Base-by-base conservation (phyloP, 2,329 filamentous ascomycete genomes). In the Colletotrichum sp. region DNA sequence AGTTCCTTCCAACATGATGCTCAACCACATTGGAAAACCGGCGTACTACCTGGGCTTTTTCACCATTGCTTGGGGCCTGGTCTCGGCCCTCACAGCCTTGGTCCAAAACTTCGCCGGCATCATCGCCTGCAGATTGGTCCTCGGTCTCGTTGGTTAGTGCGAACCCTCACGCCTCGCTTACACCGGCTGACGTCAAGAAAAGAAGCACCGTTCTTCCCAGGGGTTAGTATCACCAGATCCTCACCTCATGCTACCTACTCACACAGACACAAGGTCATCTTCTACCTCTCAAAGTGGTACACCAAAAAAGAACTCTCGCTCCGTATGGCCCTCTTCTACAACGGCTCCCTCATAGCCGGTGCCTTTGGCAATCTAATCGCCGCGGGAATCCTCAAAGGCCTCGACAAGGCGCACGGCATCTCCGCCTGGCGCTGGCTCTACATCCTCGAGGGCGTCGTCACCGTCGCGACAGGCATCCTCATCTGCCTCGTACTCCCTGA, bases 391-490 rank as follows among this genome's bases (percentile, higher is more conserved):
- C 82, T 83, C 84, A 8, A 82, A 88, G 52, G 86, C 88, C 30
- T 85, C 85, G 8, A 81, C 79, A 25, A 82, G 19, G 60, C 67
- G 6, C 83, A 83, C 59, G 86, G 87, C 2, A 82, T 89, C 15
- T 79, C 81, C 9, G 87, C 87, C 6, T 89, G 87, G 87, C 81
- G 86, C 73, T 89, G 87, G 87, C 78, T 88, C 3, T 89, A 88
- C 77, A 85, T 87, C 65, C 79, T 84, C 11, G 85, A 87, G 75
- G 86, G 86, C 3, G 76, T 83, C 8, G 77, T 81, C 11, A 88
- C 89, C 2, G 85, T 93, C n/a, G 44, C 92, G 5, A 81, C 91
- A 1, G 92, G 91, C 0, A 80, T 92, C 3, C 81, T 85, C 0
- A 88, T 88, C n/a, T 52, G 44, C 44, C 44, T 52, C 44, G 44